These are phyloP conservation scores for Stylosanthes scabra DNA, from an alignment of 331 rosid species.

Conservation along the genomic window DNA sequence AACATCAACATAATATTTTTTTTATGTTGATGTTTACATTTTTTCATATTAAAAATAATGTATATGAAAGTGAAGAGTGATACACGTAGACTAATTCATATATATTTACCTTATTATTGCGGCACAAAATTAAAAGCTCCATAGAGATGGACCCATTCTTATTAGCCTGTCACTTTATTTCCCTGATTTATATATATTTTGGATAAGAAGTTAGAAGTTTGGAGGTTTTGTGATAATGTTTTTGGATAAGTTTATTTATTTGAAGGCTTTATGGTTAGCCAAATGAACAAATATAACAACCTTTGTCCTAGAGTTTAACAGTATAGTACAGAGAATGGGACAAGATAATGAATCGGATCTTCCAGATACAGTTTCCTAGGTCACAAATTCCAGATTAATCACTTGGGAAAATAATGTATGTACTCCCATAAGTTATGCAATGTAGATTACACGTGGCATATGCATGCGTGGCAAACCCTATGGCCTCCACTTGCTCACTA, in stretches of 20 bases:
- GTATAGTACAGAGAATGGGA: constrained; percentile 4
- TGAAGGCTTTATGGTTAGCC: too few species aligned
- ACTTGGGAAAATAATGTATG: too few species aligned
- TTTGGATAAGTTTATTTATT: constrained; percentile 28
- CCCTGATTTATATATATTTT: neutral
- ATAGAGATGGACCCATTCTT: neutral
- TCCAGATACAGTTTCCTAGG: neutral
- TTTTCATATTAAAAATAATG: too few species aligned
- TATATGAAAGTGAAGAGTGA: too few species aligned
- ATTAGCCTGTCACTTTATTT: neutral
- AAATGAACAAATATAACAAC: neutral
- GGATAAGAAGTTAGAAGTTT: constrained; percentile 16
- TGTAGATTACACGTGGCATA: neutral
- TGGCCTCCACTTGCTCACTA: neutral
- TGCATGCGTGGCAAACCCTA: neutral
- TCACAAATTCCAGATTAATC: neutral
- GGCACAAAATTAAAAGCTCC: neutral
- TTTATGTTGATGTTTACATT: too few species aligned
- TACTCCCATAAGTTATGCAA: too few species aligned
- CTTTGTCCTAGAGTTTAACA: neutral
- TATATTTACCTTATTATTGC: neutral
- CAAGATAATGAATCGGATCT: neutral
- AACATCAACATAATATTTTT: too few species aligned
- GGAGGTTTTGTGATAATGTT: constrained; percentile 31
- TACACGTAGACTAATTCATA: too few species aligned